Conservation (phyloP, 257 asterid species). For the Pogostemon cablin region DNA sequence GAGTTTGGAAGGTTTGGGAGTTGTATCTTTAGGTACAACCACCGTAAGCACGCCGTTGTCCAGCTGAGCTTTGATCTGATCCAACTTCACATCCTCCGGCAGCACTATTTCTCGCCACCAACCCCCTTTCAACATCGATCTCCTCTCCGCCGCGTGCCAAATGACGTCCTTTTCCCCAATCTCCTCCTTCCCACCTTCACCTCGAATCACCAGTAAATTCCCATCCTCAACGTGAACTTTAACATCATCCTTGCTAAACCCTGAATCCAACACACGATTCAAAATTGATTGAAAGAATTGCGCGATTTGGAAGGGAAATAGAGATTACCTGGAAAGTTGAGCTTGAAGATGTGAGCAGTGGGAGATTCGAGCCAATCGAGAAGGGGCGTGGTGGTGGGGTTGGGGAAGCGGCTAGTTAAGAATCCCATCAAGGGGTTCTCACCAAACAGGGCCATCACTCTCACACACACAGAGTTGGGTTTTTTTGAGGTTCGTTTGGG, state of each 20-base stretch:
- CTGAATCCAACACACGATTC: conserved; percentile 34
- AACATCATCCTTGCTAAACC: conserved; percentile 67
- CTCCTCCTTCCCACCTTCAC: conserved; percentile 53
- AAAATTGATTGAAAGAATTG: background rate
- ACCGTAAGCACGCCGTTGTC: conserved; percentile 84
- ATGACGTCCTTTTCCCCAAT: conserved; percentile 47
- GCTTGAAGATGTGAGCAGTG: conserved; percentile 68
- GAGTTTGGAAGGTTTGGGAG: conserved; percentile 59
- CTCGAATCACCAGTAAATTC: conserved; percentile 59
- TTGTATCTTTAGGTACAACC: conserved; percentile 70
- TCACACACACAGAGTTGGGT: background rate
- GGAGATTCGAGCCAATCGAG: conserved; percentile 81
- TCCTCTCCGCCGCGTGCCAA: conserved; percentile 93
- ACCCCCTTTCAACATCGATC: conserved; percentile 40
- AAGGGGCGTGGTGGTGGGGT: conserved; percentile 55
- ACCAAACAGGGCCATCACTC: conserved; percentile 62
- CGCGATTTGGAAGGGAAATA: background rate
- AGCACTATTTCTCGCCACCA: conserved; percentile 66
- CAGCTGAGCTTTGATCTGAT: conserved; percentile 73
- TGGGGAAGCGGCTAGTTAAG: conserved; percentile 57
- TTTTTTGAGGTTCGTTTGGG: background rate
- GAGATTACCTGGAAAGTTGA: conserved; percentile 68
- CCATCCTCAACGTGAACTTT: conserved; percentile 80
- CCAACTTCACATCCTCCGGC: conserved; percentile 77
- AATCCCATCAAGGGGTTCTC: conserved; percentile 62